Percentiles rank a stretch among this genome's conserved stretches.
phyloP scores from a whole-genome alignment of 768 basidiomycete genomes.

The Tubosaeta sp. region DNA sequence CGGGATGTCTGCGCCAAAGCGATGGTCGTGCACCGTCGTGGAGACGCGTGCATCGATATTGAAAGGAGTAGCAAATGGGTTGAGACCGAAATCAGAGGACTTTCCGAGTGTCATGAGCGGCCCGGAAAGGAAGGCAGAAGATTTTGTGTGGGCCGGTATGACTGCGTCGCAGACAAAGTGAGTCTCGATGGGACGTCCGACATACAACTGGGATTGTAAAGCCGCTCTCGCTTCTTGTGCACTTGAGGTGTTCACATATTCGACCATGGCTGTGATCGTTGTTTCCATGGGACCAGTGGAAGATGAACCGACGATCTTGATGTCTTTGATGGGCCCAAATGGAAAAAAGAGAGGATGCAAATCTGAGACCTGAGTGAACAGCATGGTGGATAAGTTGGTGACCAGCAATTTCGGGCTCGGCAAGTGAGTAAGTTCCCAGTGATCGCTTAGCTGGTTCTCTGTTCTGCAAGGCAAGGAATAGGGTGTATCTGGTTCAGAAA shows the following conservation, averaged over 20 bases:
- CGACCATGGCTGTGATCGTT: slow-evolving; percentile 56
- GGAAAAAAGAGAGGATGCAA: slow-evolving; percentile 71
- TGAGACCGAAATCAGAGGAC: slow-evolving; percentile 23
- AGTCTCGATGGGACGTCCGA: slow-evolving; percentile 38
- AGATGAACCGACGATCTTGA: slow-evolving; percentile 43
- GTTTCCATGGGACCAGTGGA: slow-evolving; percentile 33
- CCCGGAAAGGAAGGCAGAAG: slow-evolving; percentile 9
- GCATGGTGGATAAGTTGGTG: slow-evolving; percentile 57
- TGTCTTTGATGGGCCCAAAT: slow-evolving; percentile 62
- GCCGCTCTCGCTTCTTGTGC: slow-evolving; percentile 64
- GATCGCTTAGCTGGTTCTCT: slow-evolving; percentile 28
- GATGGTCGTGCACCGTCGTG: slow-evolving; percentile 3
- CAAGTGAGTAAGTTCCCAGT: slow-evolving; percentile 31
- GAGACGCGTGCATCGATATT: slow-evolving; percentile 13
- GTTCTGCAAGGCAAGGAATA: slow-evolving; percentile 24
- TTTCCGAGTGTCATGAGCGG: slow-evolving; percentile 11
- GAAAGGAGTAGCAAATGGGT: slow-evolving; percentile 33
- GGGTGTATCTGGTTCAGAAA: slow-evolving; percentile 26
- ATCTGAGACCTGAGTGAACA: slow-evolving; percentile 66
- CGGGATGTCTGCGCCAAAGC: slow-evolving; percentile 3
- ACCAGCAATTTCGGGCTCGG: slow-evolving; percentile 57
- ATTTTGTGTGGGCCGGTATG: slow-evolving; percentile 1
- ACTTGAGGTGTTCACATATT: slow-evolving; percentile 49
- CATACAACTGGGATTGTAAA: slow-evolving; percentile 61
- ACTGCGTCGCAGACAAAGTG: slow-evolving; percentile 31